These are phyloP conservation scores for Triticum turgidum DNA, from an alignment of 176 grass and related monocot species.

Conservation along the genomic window DNA sequence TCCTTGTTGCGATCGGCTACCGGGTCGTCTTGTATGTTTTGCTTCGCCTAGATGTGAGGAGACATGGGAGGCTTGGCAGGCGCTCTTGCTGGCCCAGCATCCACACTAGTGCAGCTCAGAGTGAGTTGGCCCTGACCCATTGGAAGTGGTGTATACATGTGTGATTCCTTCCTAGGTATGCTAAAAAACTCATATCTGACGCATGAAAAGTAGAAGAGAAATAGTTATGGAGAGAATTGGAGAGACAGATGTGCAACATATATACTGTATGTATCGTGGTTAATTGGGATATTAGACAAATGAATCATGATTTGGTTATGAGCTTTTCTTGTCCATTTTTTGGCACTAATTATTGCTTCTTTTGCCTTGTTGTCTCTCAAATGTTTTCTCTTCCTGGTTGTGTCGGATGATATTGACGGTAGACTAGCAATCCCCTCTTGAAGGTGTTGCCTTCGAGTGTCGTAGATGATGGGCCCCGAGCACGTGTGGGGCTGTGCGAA, in stretches of 20 bases:
- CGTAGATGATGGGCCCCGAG: too few species aligned
- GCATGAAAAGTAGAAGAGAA: not conserved
- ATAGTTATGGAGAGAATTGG: not conserved
- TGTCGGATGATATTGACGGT: too few species aligned
- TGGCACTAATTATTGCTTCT: too few species aligned
- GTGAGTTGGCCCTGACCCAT: not conserved
- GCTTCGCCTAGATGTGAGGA: conserved; percentile 61
- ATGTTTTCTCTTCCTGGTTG: too few species aligned
- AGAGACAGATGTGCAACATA: not conserved
- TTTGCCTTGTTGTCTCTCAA: too few species aligned
- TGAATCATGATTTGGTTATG: not conserved
- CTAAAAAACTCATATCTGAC: not conserved
- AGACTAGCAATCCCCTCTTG: too few species aligned
- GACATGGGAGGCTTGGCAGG: conserved; percentile 16
- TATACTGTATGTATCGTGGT: not conserved
- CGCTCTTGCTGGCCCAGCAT: conserved; percentile 29
- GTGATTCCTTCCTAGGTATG: not conserved
- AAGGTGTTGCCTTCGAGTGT: too few species aligned
- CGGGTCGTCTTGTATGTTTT: conserved; percentile 54
- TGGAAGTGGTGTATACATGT: not conserved
- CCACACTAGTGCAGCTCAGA: conserved; percentile 30
- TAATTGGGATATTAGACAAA: not conserved
- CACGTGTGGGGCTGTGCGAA: too few species aligned
- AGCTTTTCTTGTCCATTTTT: not conserved
- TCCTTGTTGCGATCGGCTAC: conserved; percentile 62